Base-by-base conservation (phyloP, 1,284 basidiomycete genomes). In the Sanghuangporus weigelae region DNA sequence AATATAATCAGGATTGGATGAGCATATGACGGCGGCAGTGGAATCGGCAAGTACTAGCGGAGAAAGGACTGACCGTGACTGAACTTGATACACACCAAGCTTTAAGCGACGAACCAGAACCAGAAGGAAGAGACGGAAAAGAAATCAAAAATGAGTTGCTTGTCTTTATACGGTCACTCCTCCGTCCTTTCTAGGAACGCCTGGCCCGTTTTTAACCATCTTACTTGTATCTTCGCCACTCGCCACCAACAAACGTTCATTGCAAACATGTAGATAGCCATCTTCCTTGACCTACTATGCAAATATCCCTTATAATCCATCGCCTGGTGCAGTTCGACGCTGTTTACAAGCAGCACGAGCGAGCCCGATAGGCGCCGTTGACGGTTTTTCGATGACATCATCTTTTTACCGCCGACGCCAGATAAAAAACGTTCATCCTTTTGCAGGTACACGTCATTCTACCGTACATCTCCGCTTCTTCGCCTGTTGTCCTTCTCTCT, bases 41-140 rank as follows among this genome's bases (percentile, higher is more conserved):
- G 19, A n/a, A 19, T 49, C 53, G 53, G 40, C 56, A 59, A 4
- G 44, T 5, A 48, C 53, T 36, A 54, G 31, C 11, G 53, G 53
- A 36, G 53, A 38, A 53, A 54, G 31, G 57, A 59, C 57, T 49
- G 57, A 59, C 57, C 57, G 44, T 46, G 8, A n/a, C 44, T 46
- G 21, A 2, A 46, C 40, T 46, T 46, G 44, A 14, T 46, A 46
- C 44, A 46, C 44, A 46, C 44, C 44, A 46, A 46, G 2, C 44
- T 46, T 46, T n/a, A 7, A 16, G 51, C 38, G 49, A 51, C 38
- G 59, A 19, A 26, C 16, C 4, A 39, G 31, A 35, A 19, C 23
- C 2, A n/a, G 44, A 23, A 7, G 42, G 23, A 49, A n/a, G 58
- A 36, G 50, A 36, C 26, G 39, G 31, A 11, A 50, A 7, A 51